Evolutionary conservation across 306 rosid species (phyloP).

Genomic region (Cucumis cinereus): DNA sequence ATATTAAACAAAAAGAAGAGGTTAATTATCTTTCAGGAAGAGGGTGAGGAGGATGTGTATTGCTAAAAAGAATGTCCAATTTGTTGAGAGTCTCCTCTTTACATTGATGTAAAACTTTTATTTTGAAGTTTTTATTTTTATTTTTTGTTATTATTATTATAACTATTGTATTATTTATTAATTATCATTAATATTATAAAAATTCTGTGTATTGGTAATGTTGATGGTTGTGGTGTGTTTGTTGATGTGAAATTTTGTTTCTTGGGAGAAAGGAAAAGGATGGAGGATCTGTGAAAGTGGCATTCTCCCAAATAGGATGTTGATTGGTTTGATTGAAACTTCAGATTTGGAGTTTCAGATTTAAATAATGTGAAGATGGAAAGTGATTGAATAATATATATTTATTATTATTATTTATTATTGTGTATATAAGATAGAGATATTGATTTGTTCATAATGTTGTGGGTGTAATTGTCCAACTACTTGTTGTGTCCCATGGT

Average conservation of each 20-base stretch:
- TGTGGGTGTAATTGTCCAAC: conserved; percentile 1
- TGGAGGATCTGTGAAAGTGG: not conserved
- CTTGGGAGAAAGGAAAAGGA: not conserved
- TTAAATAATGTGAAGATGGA: no score
- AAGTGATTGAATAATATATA: no score
- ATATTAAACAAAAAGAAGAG: not conserved
- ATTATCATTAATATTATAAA: not conserved
- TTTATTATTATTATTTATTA: no score
- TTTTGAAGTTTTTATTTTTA: not conserved
- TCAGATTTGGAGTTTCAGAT: no score
- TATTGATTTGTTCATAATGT: not conserved
- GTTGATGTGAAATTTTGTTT: not conserved
- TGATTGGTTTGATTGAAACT: not conserved
- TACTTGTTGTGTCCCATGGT: not conserved
- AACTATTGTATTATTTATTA: not conserved
- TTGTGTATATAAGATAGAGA: not conserved
- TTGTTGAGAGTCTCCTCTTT: not conserved
- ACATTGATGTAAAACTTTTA: not conserved
- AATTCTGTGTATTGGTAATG: not conserved
- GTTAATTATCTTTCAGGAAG: not conserved
- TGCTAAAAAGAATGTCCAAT: not conserved
- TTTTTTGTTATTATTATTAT: not conserved
- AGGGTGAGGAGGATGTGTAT: not conserved
- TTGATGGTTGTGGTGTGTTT: not conserved
- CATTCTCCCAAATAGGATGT: not conserved